Evolutionary conservation across 257 asterid species (phyloP), one percentile per base, ranked within the genome.

Genomic region (Lithospermum erythrorhizon): DNA sequence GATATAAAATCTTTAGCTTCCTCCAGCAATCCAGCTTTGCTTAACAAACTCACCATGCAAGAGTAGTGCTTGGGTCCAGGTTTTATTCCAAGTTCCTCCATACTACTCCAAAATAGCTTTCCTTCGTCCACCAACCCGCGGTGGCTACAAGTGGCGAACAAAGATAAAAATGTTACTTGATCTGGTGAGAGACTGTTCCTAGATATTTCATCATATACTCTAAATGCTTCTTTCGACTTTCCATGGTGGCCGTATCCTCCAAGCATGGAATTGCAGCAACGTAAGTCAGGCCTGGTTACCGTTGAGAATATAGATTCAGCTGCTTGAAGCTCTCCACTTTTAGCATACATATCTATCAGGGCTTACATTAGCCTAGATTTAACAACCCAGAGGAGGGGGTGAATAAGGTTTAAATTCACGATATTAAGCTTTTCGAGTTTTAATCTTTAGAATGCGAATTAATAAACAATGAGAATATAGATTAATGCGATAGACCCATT

Each of bases 221-320:
- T 67, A 56, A 90, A 80, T 1, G 94, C 94, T 57, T 76, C 75
- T 14, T 73, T 59, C 7, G 89, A 80, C 75, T 78, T 74, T 51
- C 98, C 96, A 48, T 85, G 89, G 67, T 85, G 78, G 57, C 89
- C 67, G 57, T 77, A 87, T 64, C 94, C 98, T 18, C 85, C 82
- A 21, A 87, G 83, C 82, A 87, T 70, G 1, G 96, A 75, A 79
- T 90, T 90, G 95, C 91, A 90, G 78, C 91, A 90, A 83, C 58
- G 78, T 21, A 87, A 62, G 67, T 90, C 95, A 24, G 73, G 71
- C 17, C 45, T 37, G 2, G 25, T 61, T 41, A 70, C 57, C 22
- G 64, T 52, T 18, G 82, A 80, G 69, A 90, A 79, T 61, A 62
- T 58, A 62, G 30, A 35, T 21, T 70, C 64, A 27, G 96, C 90